Base-by-base conservation (phyloP, 1,284 basidiomycete genomes). In the Inonotus obliquus region DNA sequence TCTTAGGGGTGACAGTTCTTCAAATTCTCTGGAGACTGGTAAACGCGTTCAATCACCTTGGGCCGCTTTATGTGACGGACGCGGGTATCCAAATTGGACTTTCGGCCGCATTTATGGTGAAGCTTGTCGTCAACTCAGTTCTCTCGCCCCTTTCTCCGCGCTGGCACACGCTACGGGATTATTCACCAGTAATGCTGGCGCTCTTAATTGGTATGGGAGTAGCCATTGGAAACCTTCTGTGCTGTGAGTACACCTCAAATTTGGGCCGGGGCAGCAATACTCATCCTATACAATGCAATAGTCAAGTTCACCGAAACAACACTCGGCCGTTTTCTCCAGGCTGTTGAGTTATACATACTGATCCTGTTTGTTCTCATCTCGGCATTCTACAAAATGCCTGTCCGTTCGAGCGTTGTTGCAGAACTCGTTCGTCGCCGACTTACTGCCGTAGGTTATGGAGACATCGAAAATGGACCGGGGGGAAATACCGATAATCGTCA, bases 241-340 rank as follows among this genome's bases (percentile, higher is more conserved):
- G 71, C 49, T 83, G 89, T 90, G 67, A 76, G 88, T 79, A 19
- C 4, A 17, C 23, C 7, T 37, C 14, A 11, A 14, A 44, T 29
- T 37, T 19, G 48, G 41, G 52, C 32, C n/a, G 55, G 35, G 59
- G 17, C 19, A 17, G 17, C 13, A n/a, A 17, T 17, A 7, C 41
- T 44, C 41, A 44, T 21, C 19, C 17, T 39, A 58, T 62, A 6
- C 48, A 57, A 27, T n/a, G 53, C 41, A 6, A 38, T 64, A 91
- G 88, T 86, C 68, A 73, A 77, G 60, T 89, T 90, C 68, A 82
- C 87, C 1, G 89, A 91, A 71, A 82, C 82, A 10, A 77, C 79
- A 7, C 73, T 87, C 4, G 89, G 88, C n/a, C 83, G 86, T 47
- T 82, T 91, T 67, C 76, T 91, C 61, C 83, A 86, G 67, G 84